phyloP scores from a whole-genome alignment of 345 rosid genomes.

The Acer yangbiense region DNA sequence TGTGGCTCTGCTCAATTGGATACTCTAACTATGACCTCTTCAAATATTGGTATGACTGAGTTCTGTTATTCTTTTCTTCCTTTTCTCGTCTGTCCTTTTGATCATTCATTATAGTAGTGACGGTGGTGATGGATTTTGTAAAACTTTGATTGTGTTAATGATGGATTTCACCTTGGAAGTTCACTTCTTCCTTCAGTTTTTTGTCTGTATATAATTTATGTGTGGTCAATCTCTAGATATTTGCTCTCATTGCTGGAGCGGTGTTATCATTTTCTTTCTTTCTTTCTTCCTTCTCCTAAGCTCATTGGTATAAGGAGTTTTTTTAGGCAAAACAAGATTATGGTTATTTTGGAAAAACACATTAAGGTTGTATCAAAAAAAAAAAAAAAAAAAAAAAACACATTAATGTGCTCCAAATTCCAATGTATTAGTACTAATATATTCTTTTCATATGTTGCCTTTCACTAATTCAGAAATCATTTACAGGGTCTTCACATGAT shows the following conservation, averaged over 20 bases:
- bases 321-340: not conserved
- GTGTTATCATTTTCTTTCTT: too few relatives aligned
- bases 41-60: constrained; percentile 15
- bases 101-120: not conserved
- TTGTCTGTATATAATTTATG: not conserved
- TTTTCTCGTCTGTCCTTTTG: constrained; percentile 3
- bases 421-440: not conserved
- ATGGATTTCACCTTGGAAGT: not conserved
- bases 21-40: not conserved
- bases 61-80: not conserved
- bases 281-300: not conserved
- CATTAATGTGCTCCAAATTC: not conserved
- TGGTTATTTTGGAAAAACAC: not conserved
- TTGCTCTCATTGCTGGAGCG: not conserved
- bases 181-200: not conserved
- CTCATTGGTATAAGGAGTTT: not conserved
- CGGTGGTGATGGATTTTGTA: not conserved
- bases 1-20: constrained; percentile 21
- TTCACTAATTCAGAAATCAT: constrained; percentile 12
- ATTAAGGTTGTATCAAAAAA: not conserved
- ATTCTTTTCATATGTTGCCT: constrained; percentile 1
- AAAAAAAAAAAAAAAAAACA: not conserved
- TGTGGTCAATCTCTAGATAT: not conserved
- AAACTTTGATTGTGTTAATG: not conserved
- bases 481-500: constrained; percentile 36